Evolutionary conservation across 2,329 filamentous ascomycete genomes (phyloP).

Genomic region (Fusarium sp.): DNA sequence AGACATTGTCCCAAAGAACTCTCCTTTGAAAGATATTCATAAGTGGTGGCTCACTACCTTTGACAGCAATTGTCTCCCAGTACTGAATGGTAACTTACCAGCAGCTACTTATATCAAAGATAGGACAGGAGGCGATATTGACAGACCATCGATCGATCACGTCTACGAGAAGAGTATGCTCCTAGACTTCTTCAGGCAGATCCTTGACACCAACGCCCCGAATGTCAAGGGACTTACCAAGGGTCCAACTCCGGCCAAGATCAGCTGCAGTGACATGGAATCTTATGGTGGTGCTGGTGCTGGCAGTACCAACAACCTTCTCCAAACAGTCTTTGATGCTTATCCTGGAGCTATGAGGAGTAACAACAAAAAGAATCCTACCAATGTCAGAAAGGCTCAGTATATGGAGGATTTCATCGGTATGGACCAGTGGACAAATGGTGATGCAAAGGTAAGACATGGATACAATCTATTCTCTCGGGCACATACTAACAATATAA

Average conservation of each 20-base stretch:
- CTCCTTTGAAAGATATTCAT: no score
- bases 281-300: neutral
- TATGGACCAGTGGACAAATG: slow-evolving; percentile 21
- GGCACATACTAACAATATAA: neutral
- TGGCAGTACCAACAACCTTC: neutral
- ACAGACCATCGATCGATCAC: slow-evolving; percentile 15
- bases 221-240: neutral
- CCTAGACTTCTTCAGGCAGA: slow-evolving; percentile 3
- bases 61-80: no score
- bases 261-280: slow-evolving; percentile 23
- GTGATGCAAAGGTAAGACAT: slow-evolving; percentile 10
- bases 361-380: neutral
- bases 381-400: no score
- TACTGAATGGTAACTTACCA: no score
- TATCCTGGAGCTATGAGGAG: slow-evolving; percentile 6
- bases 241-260: neutral
- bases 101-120: no score
- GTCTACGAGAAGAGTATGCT: slow-evolving; percentile 35
- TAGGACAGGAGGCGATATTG: neutral
- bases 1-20: no score
- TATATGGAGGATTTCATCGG: slow-evolving; percentile 24
- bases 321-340: slow-evolving; percentile 4
- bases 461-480: neutral
- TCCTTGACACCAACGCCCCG: neutral
- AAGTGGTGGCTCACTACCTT: no score